These are phyloP conservation scores for Aureobasidium melanogenum DNA, from an alignment of 2,329 filamentous ascomycete species.

Conservation along the genomic window DNA sequence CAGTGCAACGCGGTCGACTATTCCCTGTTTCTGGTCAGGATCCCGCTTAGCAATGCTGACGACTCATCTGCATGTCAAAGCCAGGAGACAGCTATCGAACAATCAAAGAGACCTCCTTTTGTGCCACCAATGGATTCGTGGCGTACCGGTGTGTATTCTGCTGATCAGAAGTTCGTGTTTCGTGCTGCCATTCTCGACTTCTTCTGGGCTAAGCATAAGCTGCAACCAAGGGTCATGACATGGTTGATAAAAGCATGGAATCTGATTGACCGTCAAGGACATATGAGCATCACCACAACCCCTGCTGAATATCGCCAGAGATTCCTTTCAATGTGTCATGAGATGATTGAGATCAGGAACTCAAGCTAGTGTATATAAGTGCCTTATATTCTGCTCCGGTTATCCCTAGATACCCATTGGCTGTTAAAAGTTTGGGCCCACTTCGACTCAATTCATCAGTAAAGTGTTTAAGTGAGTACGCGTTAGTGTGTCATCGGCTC, in stretches of 20 bases:
- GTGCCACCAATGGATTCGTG: slow-evolving; percentile 36
- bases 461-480: too few species aligned
- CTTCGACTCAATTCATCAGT: too few species aligned
- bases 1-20: slow-evolving; percentile 63
- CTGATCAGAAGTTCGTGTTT: slow-evolving; percentile 58
- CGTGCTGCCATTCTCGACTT: slow-evolving; percentile 63
- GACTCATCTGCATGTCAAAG: slow-evolving; percentile 16
- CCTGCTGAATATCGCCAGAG: slow-evolving; percentile 57
- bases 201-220: slow-evolving; percentile 68
- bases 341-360: slow-evolving; percentile 30
- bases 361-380: too few species aligned
- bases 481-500: too few species aligned
- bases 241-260: slow-evolving; percentile 49
- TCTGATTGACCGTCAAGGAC: slow-evolving; percentile 52
- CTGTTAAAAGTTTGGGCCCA: not conserved
- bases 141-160: slow-evolving; percentile 53
- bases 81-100: slow-evolving; percentile 17
- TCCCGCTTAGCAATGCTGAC: slow-evolving; percentile 26
- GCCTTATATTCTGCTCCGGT: too few species aligned
- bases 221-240: slow-evolving; percentile 58
- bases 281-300: slow-evolving; percentile 66
- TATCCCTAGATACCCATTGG: not conserved
- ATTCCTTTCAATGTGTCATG: slow-evolving; percentile 45
- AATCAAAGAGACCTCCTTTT: slow-evolving; percentile 19
- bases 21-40: slow-evolving; percentile 61